Evolutionary conservation across 257 asterid species (phyloP).

Genomic region (Solanum sitiens): DNA sequence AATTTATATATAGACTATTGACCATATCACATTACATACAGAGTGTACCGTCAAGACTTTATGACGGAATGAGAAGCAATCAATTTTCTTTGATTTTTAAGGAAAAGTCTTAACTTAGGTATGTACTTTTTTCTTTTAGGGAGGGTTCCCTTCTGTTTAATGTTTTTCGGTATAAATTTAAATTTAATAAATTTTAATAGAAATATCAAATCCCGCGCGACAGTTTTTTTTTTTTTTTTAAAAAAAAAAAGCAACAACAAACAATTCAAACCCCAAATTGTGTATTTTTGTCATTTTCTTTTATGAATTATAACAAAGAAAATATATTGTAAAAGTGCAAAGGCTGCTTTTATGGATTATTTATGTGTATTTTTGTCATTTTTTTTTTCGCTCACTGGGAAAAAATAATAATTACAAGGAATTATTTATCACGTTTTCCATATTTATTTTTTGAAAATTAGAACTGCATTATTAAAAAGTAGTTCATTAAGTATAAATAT

Average conservation of each 20-base stretch:
- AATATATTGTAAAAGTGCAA: neutral
- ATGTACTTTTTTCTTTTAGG: neutral
- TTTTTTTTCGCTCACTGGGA: accelerated
- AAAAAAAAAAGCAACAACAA: no score
- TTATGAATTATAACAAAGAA: neutral
- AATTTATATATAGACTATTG: neutral
- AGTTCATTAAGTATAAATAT: neutral
- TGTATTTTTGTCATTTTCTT: neutral
- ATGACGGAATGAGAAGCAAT: neutral
- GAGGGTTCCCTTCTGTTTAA: neutral
- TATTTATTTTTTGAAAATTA: no score
- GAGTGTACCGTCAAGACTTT: neutral
- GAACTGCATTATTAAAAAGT: neutral
- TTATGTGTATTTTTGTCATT: neutral
- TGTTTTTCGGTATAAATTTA: neutral
- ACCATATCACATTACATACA: neutral
- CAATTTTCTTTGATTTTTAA: neutral
- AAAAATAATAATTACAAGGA: neutral
- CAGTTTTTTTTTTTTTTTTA: no score
- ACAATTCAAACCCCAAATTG: neutral
- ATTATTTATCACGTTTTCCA: neutral
- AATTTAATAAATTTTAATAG: no score
- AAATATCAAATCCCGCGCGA: no score
- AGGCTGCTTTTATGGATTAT: neutral
- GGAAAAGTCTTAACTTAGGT: no score